Base-by-base conservation (phyloP, 257 asterid genomes). In the Capsicum rhomboideum region DNA sequence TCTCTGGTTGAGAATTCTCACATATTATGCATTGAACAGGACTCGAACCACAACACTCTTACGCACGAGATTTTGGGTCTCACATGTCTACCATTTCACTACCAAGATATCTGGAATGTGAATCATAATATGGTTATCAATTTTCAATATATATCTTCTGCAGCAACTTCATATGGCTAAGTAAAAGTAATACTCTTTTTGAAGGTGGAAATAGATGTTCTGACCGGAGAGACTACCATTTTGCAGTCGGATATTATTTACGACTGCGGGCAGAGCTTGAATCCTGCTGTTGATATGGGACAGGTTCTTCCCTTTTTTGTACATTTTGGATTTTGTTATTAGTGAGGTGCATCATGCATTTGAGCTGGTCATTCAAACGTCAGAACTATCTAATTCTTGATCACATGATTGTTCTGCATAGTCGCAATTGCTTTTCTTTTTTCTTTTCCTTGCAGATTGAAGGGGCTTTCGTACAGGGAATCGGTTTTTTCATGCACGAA, bases 181-280 rank as follows among this genome's bases (percentile, higher is more conserved):
- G 10, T 56, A 58, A 79, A 77, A 54, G 54, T 10, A 17, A 40
- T n/a, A 2, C 29, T 34, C 40, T 78, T 34, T 66, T 61, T 84
- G 87, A 89, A 93, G 97, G 98, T 91, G 40, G 97, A 92, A 90
- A 85, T 93, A 63, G 88, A 91, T 80, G 71, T 91, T 78, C 87
- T 92, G 56, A 90, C 97, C 0, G 95, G 98, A 85, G 93, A 91
- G 78, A 89, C 94, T 18, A 86, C 83, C 79, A 84, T 91, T 78
- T 74, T 92, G 87, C 87, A 85, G 85, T 78, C 93, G 16, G 93
- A 92, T 86, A 92, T 94, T 31, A 86, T 91, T 55, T 93, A 93
- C 82, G 97, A 93, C 85, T 93, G 94, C 67, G 96, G 97, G 61
- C 96, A 91, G 90, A 93, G 97, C 92, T 63, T 93, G 92, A 93